Conservation (phyloP, 2,329 filamentous ascomycete species). For the Arthrobotrys musiformis region DNA sequence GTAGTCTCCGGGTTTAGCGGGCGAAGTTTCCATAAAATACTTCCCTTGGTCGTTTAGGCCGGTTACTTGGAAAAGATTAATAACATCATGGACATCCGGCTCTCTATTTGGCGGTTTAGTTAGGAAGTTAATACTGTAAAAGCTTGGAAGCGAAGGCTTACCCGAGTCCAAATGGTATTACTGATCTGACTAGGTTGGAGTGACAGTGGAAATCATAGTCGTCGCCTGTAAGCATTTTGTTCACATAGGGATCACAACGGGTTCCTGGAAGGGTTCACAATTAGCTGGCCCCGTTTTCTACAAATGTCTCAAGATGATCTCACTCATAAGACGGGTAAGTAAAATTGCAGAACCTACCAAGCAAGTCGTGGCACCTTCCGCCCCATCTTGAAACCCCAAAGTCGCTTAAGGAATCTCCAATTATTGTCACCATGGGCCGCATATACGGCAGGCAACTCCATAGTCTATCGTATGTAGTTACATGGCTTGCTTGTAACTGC, state of each 20-base stretch:
- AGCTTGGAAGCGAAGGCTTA: neutral
- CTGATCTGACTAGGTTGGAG: constrained; percentile 79
- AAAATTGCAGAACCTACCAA: constrained; percentile 69
- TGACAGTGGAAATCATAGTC: constrained; percentile 86
- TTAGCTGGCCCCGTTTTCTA: neutral
- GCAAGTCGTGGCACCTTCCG: constrained; percentile 77
- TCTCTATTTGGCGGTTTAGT: constrained; percentile 65
- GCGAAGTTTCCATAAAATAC: constrained; percentile 78
- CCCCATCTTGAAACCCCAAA: constrained; percentile 69
- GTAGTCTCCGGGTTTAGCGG: constrained; percentile 69
- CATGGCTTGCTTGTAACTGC: constrained; percentile 80
- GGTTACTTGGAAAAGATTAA: constrained; percentile 88
- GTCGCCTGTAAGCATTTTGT: constrained; percentile 75
- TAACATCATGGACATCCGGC: constrained; percentile 81
- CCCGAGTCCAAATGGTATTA: constrained; percentile 74
- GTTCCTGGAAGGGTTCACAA: constrained; percentile 63
- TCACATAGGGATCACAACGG: constrained; percentile 85
- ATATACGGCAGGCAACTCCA: constrained; percentile 83
- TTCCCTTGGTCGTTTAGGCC: constrained; percentile 76
- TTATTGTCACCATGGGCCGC: constrained; percentile 77
- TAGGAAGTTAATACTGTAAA: neutral
- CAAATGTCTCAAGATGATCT: no score
- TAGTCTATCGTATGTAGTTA: constrained; percentile 76
- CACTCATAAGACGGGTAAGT: no score
- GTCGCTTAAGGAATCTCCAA: constrained; percentile 73